Base-by-base conservation (phyloP, 495 filamentous ascomycete genomes). In the Friedmanniomyces simplex region DNA sequence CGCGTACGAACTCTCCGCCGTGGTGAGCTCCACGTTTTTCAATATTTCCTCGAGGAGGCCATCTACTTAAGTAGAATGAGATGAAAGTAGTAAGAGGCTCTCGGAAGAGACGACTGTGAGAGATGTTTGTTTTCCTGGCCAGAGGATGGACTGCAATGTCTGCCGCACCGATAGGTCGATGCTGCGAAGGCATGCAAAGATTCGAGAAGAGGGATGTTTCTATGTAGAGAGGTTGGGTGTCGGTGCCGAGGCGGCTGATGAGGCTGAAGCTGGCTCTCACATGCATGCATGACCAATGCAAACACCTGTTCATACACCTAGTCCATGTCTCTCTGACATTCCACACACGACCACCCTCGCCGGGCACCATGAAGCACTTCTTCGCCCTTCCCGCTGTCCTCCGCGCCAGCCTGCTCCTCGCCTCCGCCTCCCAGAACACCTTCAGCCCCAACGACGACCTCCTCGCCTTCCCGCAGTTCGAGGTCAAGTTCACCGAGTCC, bases 381-480 rank as follows among this genome's bases (percentile, higher is more conserved):
- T 66, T 71, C 65, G 70, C 68, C 18, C 62, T 73, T 4, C 69
- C 70, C 26, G 69, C 69, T 20, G 50, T 72, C 30, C 56, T 73
- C 24, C 61, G 69, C 52, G 55, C 74, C 51, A 75, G 71, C 25
- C 71, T 74, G 59, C 12, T 55, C 39, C 46, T 64, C 25, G 82
- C 80, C 4, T 75, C 69, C 57, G 80, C 77, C 57, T 59, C 61
- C 13, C 39, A 48, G 22, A 34, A 75, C 65, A 72, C 79, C 26
- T 91, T 90, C 72, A 89, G 82, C 65, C 85, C 95, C 32, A 82
- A 94, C 64, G 91, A 97, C 67, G 93, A 98, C 69, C 69, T 98
- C 11, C 76, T 96, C 36, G 91, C 93, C 21, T 89, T 86, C 74
- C 93, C 93, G 25, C 93, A 96, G 85, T 97, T 85, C 66, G 85